Conservation (phyloP, 768 basidiomycete genomes). For the Dacryopinax spathularia region DNA sequence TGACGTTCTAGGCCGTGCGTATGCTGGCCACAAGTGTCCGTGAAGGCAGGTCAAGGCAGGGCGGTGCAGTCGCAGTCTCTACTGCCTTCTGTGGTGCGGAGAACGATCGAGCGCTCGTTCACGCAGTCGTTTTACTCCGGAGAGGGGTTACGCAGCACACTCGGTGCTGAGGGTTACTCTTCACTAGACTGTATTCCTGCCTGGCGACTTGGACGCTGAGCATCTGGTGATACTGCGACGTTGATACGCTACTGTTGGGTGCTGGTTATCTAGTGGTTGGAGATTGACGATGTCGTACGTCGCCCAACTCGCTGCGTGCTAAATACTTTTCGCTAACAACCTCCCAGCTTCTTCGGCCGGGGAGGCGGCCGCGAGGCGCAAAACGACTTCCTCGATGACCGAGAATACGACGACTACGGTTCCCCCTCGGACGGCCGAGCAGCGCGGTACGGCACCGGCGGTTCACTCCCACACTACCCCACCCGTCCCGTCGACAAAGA, state of each 20-base stretch:
- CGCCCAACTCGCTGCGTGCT: neutral
- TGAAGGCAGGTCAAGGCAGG: neutral
- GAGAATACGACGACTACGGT: constrained; percentile 1
- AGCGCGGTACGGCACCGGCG: constrained; percentile 6
- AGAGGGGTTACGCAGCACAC: neutral
- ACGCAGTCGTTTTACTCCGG: too few relatives aligned
- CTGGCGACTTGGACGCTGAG: neutral
- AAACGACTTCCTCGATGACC: neutral
- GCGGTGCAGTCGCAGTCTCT: neutral
- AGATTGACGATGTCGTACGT: neutral
- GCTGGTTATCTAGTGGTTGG: too few relatives aligned
- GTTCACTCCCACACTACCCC: constrained; percentile 68
- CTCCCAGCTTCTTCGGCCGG: neutral
- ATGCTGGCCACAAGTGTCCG: too few relatives aligned
- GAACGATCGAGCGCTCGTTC: too few relatives aligned
- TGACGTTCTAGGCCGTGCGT: constrained; percentile 1
- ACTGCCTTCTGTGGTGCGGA: too few relatives aligned
- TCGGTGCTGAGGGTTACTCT: neutral
- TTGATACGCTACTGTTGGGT: too few relatives aligned
- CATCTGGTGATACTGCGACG: too few relatives aligned
- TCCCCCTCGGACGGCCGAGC: constrained; percentile 3
- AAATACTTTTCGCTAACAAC: too few relatives aligned
- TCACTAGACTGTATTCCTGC: neutral
- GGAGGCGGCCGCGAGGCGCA: neutral
- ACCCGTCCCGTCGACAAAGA: constrained; percentile 98